These are phyloP conservation scores for Exutisphaerella laricina DNA, from an alignment of 2,329 filamentous ascomycete species.

Conservation along the genomic window DNA sequence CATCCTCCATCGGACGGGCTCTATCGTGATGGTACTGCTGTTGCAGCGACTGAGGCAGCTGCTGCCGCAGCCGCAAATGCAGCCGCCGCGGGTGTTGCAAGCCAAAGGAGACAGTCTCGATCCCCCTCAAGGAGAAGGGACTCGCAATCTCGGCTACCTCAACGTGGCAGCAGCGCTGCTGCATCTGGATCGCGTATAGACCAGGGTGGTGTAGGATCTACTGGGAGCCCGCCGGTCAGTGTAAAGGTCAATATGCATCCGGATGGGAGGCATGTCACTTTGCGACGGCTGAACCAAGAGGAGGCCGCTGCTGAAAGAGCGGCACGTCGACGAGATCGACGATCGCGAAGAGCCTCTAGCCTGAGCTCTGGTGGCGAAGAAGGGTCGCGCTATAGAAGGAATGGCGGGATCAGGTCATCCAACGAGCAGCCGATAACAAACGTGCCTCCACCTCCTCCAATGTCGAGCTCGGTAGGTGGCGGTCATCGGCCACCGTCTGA, in stretches of 20 bases:
- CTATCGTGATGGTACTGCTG: constrained; percentile 11
- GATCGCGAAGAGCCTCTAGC: constrained; percentile 32
- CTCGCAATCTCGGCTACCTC: constrained; percentile 17
- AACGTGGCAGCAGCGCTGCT: constrained; percentile 19
- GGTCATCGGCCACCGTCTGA: constrained; percentile 23
- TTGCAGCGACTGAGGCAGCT: constrained; percentile 16
- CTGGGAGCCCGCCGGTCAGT: constrained; percentile 53
- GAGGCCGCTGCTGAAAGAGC: constrained; percentile 57
- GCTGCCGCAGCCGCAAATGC: constrained; percentile 18
- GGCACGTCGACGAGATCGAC: constrained; percentile 46
- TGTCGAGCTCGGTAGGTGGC: constrained; percentile 23
- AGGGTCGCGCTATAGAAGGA: constrained; percentile 18
- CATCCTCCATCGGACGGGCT: constrained; percentile 16
- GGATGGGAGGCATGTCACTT: constrained; percentile 58
- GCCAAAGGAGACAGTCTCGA: constrained; percentile 23
- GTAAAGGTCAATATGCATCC: constrained; percentile 62
- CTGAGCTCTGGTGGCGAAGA: constrained; percentile 36
- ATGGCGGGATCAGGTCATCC: constrained; percentile 21
- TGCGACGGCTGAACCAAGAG: constrained; percentile 56
- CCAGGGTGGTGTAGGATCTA: constrained; percentile 26
- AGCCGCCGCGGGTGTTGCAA: constrained; percentile 22
- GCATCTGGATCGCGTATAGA: constrained; percentile 16
- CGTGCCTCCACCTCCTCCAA: constrained; percentile 28
- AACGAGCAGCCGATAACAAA: constrained; percentile 30
- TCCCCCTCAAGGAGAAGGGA: constrained; percentile 24